Conservation (phyloP, 768 basidiomycete species). For the Russula ochroleuca region DNA sequence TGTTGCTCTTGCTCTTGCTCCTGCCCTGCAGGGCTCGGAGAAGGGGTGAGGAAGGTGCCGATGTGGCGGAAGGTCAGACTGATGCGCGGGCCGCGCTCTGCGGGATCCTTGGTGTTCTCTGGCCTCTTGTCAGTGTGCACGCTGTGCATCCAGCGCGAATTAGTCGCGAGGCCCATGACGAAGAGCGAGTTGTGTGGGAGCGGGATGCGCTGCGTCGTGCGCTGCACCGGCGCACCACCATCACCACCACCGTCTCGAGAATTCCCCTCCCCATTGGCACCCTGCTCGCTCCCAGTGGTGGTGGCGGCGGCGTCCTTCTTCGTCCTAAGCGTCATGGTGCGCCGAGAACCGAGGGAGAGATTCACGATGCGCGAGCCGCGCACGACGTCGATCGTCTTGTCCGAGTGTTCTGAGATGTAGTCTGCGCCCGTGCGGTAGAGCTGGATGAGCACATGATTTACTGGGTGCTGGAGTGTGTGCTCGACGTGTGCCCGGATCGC, state of each 20-base stretch:
- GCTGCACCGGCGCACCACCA: conserved; percentile 19
- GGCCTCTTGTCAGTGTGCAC: conserved; percentile 75
- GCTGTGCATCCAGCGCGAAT: conserved; percentile 69
- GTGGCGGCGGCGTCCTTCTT: conserved; percentile 46
- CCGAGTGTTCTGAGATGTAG: conserved; percentile 82
- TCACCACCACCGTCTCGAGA: no score
- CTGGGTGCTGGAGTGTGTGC: conserved; percentile 52
- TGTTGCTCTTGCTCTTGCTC: background rate
- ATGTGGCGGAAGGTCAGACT: conserved; percentile 78
- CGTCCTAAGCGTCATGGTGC: conserved; percentile 67
- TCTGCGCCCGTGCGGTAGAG: conserved; percentile 74
- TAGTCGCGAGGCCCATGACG: conserved; percentile 70
- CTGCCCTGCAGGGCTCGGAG: background rate
- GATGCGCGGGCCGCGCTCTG: conserved; percentile 60
- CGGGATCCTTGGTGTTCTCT: conserved; percentile 52
- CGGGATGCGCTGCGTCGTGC: conserved; percentile 52
- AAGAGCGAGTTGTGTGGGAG: conserved; percentile 83
- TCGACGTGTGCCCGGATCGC: conserved; percentile 62
- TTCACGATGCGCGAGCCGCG: conserved; percentile 73
- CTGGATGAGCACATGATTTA: conserved; percentile 83
- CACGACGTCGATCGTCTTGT: conserved; percentile 81
- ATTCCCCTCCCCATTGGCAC: background rate
- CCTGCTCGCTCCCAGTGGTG: background rate
- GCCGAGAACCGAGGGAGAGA: conserved; percentile 73
- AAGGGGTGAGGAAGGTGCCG: conserved; percentile 60